Conservation (phyloP, 2,329 filamentous ascomycete genomes). For the Aureobasidium subglaciale region DNA sequence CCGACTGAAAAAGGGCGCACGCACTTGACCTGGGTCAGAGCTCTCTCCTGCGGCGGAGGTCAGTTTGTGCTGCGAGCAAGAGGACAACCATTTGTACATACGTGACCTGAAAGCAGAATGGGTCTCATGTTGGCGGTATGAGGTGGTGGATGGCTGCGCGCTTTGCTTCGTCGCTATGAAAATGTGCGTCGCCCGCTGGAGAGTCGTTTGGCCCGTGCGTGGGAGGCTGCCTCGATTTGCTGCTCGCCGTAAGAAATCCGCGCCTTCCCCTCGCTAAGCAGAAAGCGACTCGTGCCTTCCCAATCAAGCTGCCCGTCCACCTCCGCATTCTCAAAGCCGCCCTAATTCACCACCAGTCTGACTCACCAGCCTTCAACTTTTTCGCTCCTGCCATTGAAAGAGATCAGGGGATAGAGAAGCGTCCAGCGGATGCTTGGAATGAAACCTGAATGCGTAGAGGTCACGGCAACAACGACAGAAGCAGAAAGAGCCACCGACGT, state of each 20-base stretch:
- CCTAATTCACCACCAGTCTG: neutral
- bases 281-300: neutral
- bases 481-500: too few relatives aligned
- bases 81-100: constrained; percentile 33
- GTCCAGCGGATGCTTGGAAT: too few relatives aligned
- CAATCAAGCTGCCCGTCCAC: neutral
- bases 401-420: neutral
- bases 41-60: constrained; percentile 58
- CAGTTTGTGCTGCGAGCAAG: neutral
- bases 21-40: constrained; percentile 87
- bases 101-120: constrained; percentile 90
- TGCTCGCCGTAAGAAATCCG: neutral
- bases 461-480: too few relatives aligned
- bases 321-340: neutral
- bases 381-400: too few relatives aligned
- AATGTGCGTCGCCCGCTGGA: constrained; percentile 11
- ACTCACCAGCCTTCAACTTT: neutral
- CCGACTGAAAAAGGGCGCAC: constrained; percentile 24
- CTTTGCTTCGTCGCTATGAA: constrained; percentile 1
- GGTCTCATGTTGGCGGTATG: constrained; percentile 75
- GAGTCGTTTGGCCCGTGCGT: constrained; percentile 3
- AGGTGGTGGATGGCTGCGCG: constrained; percentile 15
- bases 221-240: neutral
- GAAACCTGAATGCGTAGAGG: too few relatives aligned
- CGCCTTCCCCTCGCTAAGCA: neutral